These are phyloP conservation scores for Plenodomus lindquistii DNA, from an alignment of 2,329 filamentous ascomycete species.

Conservation along the genomic window DNA sequence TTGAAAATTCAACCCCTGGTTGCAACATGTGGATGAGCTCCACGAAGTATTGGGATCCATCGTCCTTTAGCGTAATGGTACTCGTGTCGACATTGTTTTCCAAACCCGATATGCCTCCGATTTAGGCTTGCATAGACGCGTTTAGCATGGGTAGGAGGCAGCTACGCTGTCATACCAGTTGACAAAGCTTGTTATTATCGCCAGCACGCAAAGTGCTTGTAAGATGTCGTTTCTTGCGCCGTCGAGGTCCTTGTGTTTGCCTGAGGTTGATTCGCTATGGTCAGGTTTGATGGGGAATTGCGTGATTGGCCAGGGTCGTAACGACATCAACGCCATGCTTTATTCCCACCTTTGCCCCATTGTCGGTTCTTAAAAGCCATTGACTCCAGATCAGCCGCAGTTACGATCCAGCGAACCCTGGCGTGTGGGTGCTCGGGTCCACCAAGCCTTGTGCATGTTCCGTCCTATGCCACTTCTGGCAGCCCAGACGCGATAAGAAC, in stretches of 20 bases:
- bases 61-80: background rate
- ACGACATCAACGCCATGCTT: background rate
- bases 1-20: background rate
- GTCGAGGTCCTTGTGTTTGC: background rate
- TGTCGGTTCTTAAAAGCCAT: background rate
- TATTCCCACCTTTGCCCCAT: background rate
- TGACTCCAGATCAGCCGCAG: background rate
- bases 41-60: background rate
- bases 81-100: background rate
- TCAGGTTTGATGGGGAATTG: background rate
- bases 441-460: slow-evolving; percentile 4
- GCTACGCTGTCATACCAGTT: slow-evolving; percentile 2
- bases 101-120: background rate
- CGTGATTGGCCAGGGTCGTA: background rate
- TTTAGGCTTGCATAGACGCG: background rate
- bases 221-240: slow-evolving; percentile 12
- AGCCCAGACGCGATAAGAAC: slow-evolving; percentile 14
- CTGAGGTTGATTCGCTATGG: slow-evolving; percentile 5
- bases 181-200: background rate
- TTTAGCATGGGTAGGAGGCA: background rate
- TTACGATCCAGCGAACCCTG: background rate
- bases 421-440: slow-evolving; percentile 3
- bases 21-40: background rate
- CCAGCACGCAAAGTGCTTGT: slow-evolving; percentile 31
- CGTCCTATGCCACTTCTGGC: background rate